phyloP scores from a whole-genome alignment of 139 green algal species.

The Picochlorum sp. region DNA sequence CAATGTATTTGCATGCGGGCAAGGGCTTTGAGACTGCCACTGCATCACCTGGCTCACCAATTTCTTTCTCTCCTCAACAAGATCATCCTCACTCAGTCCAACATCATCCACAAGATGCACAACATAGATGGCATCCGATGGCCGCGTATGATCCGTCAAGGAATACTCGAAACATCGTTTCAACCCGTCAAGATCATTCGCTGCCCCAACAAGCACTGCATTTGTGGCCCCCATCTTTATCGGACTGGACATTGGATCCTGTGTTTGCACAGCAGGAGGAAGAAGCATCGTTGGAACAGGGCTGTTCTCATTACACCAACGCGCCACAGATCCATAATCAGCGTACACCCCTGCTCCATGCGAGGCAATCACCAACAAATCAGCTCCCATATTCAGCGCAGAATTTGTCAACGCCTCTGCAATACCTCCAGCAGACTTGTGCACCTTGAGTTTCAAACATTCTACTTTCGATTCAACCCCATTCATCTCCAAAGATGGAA shows the following conservation, averaged over 20 bases:
- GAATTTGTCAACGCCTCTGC: conserved; percentile 19
- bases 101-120: conserved; percentile 10
- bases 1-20: conserved; percentile 2
- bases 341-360: conserved; percentile 31
- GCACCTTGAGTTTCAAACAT: conserved; percentile 18
- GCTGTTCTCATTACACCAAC: conserved; percentile 27
- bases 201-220: conserved; percentile 14
- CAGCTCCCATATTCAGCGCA: conserved; percentile 14
- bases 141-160: conserved; percentile 9
- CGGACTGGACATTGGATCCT: no score
- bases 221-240: neutral
- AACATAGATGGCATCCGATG: conserved; percentile 13
- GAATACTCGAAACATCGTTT: conserved; percentile 21
- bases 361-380: conserved; percentile 24
- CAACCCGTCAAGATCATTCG: conserved; percentile 16
- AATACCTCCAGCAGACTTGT: conserved; percentile 24
- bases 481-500: conserved; percentile 18
- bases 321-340: conserved; percentile 29
- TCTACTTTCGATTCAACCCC: conserved; percentile 17
- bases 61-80: conserved; percentile 12
- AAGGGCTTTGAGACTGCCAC: conserved; percentile 17
- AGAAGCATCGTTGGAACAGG: conserved; percentile 25
- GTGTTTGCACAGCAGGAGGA: conserved; percentile 12
- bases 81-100: conserved; percentile 7
- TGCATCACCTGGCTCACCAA: conserved; percentile 12